Evolutionary conservation across 1,139 yeast genomes (phyloP).

Genomic region (Zygosaccharomyces sapae): DNA sequence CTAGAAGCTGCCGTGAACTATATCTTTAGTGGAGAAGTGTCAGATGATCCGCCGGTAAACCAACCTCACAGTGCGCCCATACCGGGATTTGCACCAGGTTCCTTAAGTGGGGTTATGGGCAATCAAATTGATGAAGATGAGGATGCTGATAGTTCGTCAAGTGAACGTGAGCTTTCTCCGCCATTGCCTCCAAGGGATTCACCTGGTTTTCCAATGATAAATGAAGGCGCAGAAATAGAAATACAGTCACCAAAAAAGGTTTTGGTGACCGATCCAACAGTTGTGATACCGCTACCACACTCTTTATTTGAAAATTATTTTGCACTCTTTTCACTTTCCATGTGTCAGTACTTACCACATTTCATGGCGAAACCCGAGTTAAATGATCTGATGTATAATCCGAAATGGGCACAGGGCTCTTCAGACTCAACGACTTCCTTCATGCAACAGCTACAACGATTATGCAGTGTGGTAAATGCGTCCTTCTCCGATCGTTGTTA

Average conservation of each 20-base stretch:
- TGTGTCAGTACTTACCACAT: constrained; percentile 27
- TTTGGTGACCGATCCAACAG: constrained; percentile 23
- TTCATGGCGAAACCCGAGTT: constrained; percentile 24
- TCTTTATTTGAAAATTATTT: constrained; percentile 29
- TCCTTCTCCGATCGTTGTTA: constrained; percentile 24
- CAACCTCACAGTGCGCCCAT: constrained; percentile 3
- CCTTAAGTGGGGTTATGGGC: constrained; percentile 3
- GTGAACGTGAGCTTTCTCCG: constrained; percentile 1
- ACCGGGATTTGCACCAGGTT: constrained; percentile 4
- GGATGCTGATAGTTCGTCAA: constrained; percentile 9
- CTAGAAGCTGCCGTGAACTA: constrained; percentile 32
- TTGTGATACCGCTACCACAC: constrained; percentile 27
- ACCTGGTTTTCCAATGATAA: background rate
- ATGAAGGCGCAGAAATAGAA: background rate
- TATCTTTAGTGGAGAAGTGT: constrained; percentile 20
- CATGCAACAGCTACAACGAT: constrained; percentile 29
- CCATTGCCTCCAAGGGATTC: background rate
- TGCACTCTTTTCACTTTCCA: constrained; percentile 27
- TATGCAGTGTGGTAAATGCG: constrained; percentile 23
- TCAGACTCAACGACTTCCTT: constrained; percentile 6
- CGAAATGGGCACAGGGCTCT: constrained; percentile 26
- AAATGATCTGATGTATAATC: constrained; percentile 22
- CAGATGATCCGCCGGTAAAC: background rate
- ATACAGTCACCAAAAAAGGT: constrained; percentile 10
- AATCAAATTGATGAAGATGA: constrained; percentile 7